Base-by-base conservation (phyloP, 345 rosid species). In the Arabidopsis arenosa region DNA sequence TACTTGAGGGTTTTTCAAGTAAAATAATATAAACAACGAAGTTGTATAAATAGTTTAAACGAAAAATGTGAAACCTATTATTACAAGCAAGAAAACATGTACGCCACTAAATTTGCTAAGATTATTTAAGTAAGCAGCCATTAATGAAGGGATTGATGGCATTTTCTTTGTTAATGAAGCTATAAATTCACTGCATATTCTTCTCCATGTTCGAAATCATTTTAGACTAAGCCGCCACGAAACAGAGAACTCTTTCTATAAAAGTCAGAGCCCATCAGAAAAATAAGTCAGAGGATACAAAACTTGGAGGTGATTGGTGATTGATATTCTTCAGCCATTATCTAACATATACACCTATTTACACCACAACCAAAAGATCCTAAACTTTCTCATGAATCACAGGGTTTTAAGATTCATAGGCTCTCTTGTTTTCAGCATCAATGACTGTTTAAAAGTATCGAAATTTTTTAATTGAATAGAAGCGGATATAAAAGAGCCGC, bases 291-390 rank as follows among this genome's bases (percentile, higher is more conserved):
- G 74, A 48, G 30, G 21, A 26, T 26, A 63, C 55, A 60, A 68
- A 75, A 52, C 37, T 67, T 75, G 68, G 39, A 68, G 64, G 54
- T 68, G 62, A 40, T 66, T 63, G 66, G 56, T 73, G 77, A 63
- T 45, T 33, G 9, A 53, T 53, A 9, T 75, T 68, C 56, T 75
- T 68, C 63, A 68, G 62, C 49, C 74, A 61, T 61, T 60, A 32
- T 52, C 52, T 67, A 68, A 51, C 74, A 75, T 61, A 76, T 75
- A 68, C 62, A 39, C 73, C 77, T 39, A 79, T 73, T 35, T 72
- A 63, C 67, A 64, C 70, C 53, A 54, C 60, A 52, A 64, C 28
- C 54, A 56, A 45, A 75, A 75, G 53, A 48, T 66, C 61, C 73
- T 59, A 58, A 18, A 75, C 36, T 26, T 68, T 68, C 30, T 75